Evolutionary conservation across 179 eudicot genomes (phyloP).

Genomic region (Vitellaria paradoxa): DNA sequence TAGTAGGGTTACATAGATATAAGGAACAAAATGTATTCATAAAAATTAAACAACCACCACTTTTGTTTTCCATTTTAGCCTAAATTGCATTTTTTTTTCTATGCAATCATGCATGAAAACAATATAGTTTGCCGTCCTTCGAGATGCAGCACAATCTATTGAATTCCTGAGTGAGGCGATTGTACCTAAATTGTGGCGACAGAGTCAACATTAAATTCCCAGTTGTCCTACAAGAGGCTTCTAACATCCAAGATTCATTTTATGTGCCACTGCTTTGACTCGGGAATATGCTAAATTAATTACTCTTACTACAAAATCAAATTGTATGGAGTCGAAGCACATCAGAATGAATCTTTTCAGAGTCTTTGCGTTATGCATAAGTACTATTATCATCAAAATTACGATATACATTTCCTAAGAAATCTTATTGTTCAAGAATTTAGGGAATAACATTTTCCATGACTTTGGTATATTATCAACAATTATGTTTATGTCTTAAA

Average conservation of each 20-base stretch:
- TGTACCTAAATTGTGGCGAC: no score
- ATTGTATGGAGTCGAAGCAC: neutral
- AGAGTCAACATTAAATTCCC: neutral
- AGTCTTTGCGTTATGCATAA: neutral
- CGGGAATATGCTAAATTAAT: no score
- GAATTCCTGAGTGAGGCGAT: neutral
- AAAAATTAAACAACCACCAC: neutral
- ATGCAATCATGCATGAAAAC: neutral
- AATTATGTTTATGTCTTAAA: neutral
- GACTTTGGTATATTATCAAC: neutral
- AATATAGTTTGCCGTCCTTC: neutral
- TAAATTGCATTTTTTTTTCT: neutral
- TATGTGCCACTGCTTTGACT: neutral
- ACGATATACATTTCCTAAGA: neutral
- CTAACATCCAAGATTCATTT: neutral
- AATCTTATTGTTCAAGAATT: no score
- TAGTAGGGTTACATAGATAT: neutral
- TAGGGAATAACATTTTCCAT: neutral
- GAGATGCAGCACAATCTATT: neutral
- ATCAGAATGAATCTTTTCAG: neutral
- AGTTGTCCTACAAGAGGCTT: neutral
- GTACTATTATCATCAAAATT: neutral
- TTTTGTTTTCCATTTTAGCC: neutral
- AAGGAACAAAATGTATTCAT: neutral
- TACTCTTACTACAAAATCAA: no score